These are phyloP conservation scores for Amylostereum chailletii DNA, from an alignment of 1,284 basidiomycete genomes.

Conservation along the genomic window DNA sequence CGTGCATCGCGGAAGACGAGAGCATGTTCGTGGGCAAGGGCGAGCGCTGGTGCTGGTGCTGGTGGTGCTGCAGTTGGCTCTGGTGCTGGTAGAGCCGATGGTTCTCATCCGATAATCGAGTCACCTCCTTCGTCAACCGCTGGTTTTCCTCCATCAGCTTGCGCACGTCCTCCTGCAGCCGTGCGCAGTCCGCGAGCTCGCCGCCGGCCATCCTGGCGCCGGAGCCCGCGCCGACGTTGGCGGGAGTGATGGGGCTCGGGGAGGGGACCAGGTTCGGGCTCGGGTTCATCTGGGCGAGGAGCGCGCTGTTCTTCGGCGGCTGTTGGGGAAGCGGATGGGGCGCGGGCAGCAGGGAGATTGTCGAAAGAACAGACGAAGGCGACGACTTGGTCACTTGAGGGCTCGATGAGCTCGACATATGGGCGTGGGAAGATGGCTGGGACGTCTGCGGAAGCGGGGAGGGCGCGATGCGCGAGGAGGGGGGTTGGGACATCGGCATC, in stretches of 20 bases:
- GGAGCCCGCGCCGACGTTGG: not conserved
- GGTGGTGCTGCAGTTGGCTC: conserved; percentile 1
- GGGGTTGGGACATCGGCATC: not conserved
- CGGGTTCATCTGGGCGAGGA: too few relatives aligned
- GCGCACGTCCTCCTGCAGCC: conserved; percentile 10
- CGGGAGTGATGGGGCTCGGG: not conserved
- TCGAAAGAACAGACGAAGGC: too few relatives aligned
- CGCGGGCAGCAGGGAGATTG: too few relatives aligned
- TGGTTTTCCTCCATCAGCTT: conserved; percentile 10
- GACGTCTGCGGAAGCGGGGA: too few relatives aligned
- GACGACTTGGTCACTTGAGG: too few relatives aligned
- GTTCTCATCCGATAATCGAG: conserved; percentile 11
- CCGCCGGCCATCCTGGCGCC: not conserved
- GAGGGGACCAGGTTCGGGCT: not conserved
- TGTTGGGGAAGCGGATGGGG: too few relatives aligned
- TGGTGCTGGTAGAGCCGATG: not conserved
- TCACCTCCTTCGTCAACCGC: conserved; percentile 11
- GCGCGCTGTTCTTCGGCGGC: too few relatives aligned
- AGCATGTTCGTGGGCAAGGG: not conserved
- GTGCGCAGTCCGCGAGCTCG: not conserved
- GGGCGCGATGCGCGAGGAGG: not conserved
- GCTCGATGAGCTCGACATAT: too few relatives aligned
- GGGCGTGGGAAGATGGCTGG: too few relatives aligned
- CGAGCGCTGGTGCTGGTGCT: conserved; percentile 5
- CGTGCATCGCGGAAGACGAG: not conserved